Base-by-base conservation (phyloP, 225 moss, liverwort and hornwort genomes). In the Physcomitrium patens region DNA sequence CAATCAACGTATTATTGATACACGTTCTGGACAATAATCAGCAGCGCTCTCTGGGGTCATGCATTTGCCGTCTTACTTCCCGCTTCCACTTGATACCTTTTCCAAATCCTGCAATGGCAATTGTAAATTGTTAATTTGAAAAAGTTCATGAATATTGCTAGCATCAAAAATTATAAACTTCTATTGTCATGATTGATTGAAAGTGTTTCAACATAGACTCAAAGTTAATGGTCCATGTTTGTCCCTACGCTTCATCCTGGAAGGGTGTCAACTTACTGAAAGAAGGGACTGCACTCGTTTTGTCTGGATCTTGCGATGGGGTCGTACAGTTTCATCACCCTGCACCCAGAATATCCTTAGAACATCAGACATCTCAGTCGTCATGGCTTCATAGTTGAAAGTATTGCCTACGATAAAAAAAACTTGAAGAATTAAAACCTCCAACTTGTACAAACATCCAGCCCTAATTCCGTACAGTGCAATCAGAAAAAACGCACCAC, bases 281-380 rank as follows among this genome's bases (percentile, higher is more conserved):
- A 90, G 88, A 27, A 92, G 89, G 24, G 80, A 82, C 68, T 96
- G 96, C 43, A 94, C 91, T 73, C 96, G 89, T 43, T 88, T 89
- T 70, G 96, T 96, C 84, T 96, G 92, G 24, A 78, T 77, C 77
- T 85, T 94, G 78, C 96, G 89, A 84, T 96, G 91, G 17, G 89
- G 89, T 17, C 96, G 86, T 76, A 94, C 92, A 63, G 89, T 84
- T 77, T 92, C 96, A 87, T 96, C 92, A 63, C 83, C 77, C 96
- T 96, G 83, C 73, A 45, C 2, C 7, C 49, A 56, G 46, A 56
- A 80, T 55, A 64, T 24, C 17, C 46, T 11, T 20, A 44, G 2
- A 18, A 60, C 20, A 74, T 69, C 46, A 66, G 58, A 60, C 64
- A 67, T 13, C 48, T 17, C 41, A 70, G 48, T 68, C 15, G 22